These are phyloP conservation scores for Lenwebbia sp. DNA, from an alignment of 345 rosid genomes.

Conservation along the genomic window DNA sequence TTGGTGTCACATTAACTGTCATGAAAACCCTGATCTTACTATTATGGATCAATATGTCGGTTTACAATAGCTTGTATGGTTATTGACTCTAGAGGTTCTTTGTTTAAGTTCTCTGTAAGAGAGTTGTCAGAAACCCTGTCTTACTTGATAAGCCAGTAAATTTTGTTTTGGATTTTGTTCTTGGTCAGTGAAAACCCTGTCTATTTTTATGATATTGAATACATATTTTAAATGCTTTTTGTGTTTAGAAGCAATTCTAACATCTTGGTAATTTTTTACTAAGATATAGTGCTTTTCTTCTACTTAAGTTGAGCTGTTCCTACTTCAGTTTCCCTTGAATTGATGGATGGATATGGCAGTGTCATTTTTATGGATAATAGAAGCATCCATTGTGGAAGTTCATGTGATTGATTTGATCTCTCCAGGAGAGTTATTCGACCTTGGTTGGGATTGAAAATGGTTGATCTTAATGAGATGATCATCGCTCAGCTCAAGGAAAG, in stretches of 20 bases:
- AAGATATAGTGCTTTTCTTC: neutral
- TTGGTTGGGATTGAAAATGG: constrained; percentile 93
- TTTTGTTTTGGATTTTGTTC: neutral
- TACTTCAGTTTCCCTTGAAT: neutral
- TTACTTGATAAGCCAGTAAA: neutral
- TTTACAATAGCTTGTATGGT: neutral
- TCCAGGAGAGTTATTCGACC: constrained; percentile 91
- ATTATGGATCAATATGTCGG: neutral
- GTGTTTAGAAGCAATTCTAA: neutral
- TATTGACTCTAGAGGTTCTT: neutral
- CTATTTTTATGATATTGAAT: neutral
- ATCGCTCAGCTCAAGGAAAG: constrained; percentile 75
- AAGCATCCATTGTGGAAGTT: neutral
- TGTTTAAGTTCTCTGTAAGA: neutral
- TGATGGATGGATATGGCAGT: neutral
- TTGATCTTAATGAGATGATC: constrained; percentile 79
- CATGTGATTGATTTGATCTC: neutral
- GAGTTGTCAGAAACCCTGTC: neutral
- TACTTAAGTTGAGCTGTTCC: neutral
- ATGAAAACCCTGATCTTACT: neutral
- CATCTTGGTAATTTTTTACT: neutral
- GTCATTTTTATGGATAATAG: neutral
- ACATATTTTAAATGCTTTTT: neutral
- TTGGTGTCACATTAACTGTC: neutral
- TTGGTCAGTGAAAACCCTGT: neutral